Evolutionary conservation across 805 yeast species (phyloP).

Genomic region (Starmerella apicola): DNA sequence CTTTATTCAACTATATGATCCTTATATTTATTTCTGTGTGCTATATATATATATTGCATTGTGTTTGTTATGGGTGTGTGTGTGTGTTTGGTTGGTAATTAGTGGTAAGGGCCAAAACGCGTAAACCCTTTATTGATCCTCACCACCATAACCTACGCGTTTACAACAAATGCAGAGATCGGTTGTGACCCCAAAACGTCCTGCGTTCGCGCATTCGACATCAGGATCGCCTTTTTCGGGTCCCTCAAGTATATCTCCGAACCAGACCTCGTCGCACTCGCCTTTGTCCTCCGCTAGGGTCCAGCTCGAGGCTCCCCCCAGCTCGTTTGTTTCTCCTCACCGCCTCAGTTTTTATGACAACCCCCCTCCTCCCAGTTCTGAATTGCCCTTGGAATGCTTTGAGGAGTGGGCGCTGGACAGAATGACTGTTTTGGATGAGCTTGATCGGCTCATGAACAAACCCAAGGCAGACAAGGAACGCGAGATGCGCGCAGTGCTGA

Average conservation of each 20-base stretch:
- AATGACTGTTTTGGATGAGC: conserved; percentile 66
- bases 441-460: conserved; percentile 54
- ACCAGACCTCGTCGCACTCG: not conserved
- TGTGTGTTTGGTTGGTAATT: too few relatives aligned
- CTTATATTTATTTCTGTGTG: too few relatives aligned
- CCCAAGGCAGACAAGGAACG: conserved; percentile 42
- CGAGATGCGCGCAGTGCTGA: conserved; percentile 51
- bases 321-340: conserved; percentile 31
- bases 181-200: conserved; percentile 2
- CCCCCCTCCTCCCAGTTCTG: conserved; percentile 57
- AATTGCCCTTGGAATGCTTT: conserved; percentile 82
- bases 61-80: too few relatives aligned
- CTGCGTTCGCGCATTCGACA: not conserved
- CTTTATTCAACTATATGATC: too few relatives aligned
- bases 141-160: too few relatives aligned
- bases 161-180: conserved; percentile 1
- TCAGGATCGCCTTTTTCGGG: too few relatives aligned
- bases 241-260: not conserved
- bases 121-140: too few relatives aligned
- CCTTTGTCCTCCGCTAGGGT: not conserved
- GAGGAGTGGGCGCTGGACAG: conserved; percentile 95
- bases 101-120: too few relatives aligned
- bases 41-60: too few relatives aligned
- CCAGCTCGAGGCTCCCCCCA: conserved; percentile 13
- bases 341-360: conserved; percentile 60